Evolutionary conservation across 768 basidiomycete species (phyloP), one percentile per base, ranked within the genome.

Genomic region (Leccinum subgranulosum): DNA sequence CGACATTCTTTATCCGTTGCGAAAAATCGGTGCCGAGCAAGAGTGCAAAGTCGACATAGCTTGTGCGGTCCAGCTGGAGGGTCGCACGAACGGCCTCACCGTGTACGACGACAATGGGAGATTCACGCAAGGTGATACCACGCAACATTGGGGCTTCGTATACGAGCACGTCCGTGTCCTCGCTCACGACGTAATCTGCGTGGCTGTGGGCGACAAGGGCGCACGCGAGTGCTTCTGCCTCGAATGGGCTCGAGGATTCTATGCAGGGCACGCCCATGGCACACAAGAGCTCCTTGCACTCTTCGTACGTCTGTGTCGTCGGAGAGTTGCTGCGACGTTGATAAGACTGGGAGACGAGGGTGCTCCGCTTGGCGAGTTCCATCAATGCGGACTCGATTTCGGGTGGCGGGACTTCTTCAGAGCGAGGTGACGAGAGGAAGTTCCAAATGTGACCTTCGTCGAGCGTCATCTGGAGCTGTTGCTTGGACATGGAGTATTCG

Each of bases 21-120:
- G 91, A 87, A 64, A 96, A 95, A 72, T 97, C 94, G 2, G 94
- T 96, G 11, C 94, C 94, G 10, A 94, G 80, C 6, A 97, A 79
- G 51, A 96, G 82, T 0, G 84, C 86, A 71, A 96, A 94, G 73
- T 97, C 94, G 64, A 96, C 70, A 71, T 82, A 94, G 51, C 82
- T 69, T 0, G 76, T 66, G 8, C 78, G 79, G 61, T 81, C 74
- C 27, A 97, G 81, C 11, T 76, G 67, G 34, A 93, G 81, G 7
- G 74, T 75, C 1, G 71, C 58, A 9, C 86, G 88, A 19, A 94
- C 76, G 3, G 85, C 79, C 1, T 79, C 62, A 5, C 90, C 91
- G 15, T 81, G 83, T 50, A 94, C 77, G 51, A 86, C 58, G 36
- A 81, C 70, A 4, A 97, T 78, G 6, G 92, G 86, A 1, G 75